A percentile compares a stretch with the other conserved stretches of the same genome.
These are phyloP conservation scores for Cytospora leucostoma DNA, from an alignment of 2,329 filamentous ascomycete species.

Conservation along the genomic window DNA sequence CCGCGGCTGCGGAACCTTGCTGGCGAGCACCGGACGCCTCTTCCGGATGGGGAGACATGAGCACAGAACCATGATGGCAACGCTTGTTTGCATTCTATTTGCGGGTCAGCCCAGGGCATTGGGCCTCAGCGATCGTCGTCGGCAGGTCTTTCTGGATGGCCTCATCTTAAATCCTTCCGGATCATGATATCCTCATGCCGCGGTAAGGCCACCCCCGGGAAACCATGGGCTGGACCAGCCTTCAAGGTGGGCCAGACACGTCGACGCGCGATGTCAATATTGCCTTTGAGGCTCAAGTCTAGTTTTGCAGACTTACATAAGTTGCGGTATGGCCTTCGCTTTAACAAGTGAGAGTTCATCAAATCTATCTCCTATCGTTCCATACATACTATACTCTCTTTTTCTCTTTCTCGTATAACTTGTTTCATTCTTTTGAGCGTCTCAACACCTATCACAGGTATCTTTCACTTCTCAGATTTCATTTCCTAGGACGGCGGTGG, in stretches of 20 bases:
- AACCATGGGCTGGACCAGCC: conserved; percentile 8
- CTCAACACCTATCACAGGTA: background rate
- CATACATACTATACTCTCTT: conserved; percentile 15
- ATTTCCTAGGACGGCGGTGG: background rate
- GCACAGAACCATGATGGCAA: conserved; percentile 1
- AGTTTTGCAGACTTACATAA: conserved; percentile 22
- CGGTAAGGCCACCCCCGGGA: conserved; percentile 9
- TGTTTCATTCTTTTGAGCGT: background rate
- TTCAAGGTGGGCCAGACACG: conserved; percentile 17
- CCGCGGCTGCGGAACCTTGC: conserved; percentile 2
- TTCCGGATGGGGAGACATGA: conserved; percentile 7
- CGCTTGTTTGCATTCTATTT: conserved; percentile 15
- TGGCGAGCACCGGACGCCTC: background rate
- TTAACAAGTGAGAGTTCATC: conserved; percentile 1
- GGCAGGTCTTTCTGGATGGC: conserved; percentile 21
- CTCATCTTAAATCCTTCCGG: conserved; percentile 23
- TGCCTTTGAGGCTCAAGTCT: conserved; percentile 12
- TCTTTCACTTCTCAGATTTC: background rate
- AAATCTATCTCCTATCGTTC: conserved; percentile 10
- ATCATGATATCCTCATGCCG: conserved; percentile 12
- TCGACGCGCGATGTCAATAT: conserved; percentile 3
- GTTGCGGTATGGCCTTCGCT: conserved; percentile 13
- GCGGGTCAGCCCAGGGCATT: conserved; percentile 24
- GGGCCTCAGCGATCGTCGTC: conserved; percentile 24
- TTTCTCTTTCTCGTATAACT: conserved; percentile 8